Evolutionary conservation across 2,329 filamentous ascomycete genomes (phyloP).

Genomic region (Diaporthe citriasiana): DNA sequence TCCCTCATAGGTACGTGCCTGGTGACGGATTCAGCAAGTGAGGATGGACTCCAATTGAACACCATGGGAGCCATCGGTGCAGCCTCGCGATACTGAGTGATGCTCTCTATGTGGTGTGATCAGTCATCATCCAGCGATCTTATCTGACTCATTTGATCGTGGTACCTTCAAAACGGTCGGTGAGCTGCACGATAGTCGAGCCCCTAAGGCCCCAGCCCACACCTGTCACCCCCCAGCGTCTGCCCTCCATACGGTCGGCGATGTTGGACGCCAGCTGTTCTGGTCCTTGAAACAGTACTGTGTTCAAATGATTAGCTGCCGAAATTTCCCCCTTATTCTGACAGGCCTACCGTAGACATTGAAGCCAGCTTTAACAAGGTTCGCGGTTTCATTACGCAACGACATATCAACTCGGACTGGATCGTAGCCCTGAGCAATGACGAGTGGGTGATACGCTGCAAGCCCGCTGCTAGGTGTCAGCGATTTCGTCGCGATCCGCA

Average conservation of each 20-base stretch:
- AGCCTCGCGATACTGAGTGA: constrained; percentile 9
- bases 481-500: background rate
- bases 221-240: constrained; percentile 7
- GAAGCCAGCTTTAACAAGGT: background rate
- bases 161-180: background rate
- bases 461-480: background rate
- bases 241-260: constrained; percentile 11
- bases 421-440: background rate
- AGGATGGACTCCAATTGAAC: constrained; percentile 12
- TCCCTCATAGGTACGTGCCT: constrained; percentile 7
- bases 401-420: background rate
- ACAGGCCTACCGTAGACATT: constrained; percentile 3
- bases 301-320: background rate
- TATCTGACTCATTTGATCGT: too few relatives aligned
- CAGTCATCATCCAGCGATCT: background rate
- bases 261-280: constrained; percentile 13
- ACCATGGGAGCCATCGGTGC: constrained; percentile 5
- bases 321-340: background rate
- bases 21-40: constrained; percentile 12
- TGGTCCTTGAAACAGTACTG: constrained; percentile 13
- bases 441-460: constrained; percentile 10
- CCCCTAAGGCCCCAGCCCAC: constrained; percentile 9
- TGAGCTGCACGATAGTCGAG: background rate
- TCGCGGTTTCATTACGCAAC: constrained; percentile 10
- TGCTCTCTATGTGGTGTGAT: background rate